A percentile compares a stretch with the other conserved stretches of the same genome.
phyloP scores from a whole-genome alignment of 495 filamentous ascomycete genomes.

The Darksidea phi region DNA sequence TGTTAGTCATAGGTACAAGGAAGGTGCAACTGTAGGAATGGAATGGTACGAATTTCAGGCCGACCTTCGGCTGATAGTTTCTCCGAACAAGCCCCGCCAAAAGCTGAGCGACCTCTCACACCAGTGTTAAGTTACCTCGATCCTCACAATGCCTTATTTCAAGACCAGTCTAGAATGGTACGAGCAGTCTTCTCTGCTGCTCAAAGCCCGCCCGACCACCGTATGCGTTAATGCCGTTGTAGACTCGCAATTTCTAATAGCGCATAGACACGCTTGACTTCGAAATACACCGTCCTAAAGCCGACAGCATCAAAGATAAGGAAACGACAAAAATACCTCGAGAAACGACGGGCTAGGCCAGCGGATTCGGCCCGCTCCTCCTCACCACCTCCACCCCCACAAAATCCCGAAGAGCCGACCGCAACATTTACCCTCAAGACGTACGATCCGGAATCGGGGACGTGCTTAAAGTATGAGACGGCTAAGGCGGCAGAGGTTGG shows the following conservation, averaged over 20 bases:
- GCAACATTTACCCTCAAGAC: conserved; percentile 82
- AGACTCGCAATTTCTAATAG: neutral
- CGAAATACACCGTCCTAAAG: conserved; percentile 72
- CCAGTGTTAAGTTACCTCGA: too few relatives aligned
- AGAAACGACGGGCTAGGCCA: conserved; percentile 24
- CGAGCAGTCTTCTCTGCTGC: conserved; percentile 60
- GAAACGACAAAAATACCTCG: conserved; percentile 36
- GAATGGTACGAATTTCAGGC: too few relatives aligned
- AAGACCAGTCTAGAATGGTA: conserved; percentile 61
- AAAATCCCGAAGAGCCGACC: conserved; percentile 42
- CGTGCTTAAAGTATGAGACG: conserved; percentile 49
- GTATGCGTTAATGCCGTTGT: too few relatives aligned
- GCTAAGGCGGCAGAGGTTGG: conserved; percentile 73
- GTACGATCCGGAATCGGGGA: conserved; percentile 78
- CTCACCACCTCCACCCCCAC: conserved; percentile 40
- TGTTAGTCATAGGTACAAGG: too few relatives aligned
- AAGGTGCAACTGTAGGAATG: too few relatives aligned
- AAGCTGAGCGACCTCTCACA: too few relatives aligned
- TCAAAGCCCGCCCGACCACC: conserved; percentile 63
- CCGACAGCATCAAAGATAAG: conserved; percentile 40
- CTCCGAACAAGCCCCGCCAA: too few relatives aligned
- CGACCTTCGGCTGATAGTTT: too few relatives aligned
- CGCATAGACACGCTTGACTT: conserved; percentile 73
- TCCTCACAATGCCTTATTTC: conserved; percentile 57
- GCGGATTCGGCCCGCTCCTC: conserved; percentile 35